Base-by-base conservation (phyloP, 75 land plant species). In the Isoetes taiwanensis region DNA sequence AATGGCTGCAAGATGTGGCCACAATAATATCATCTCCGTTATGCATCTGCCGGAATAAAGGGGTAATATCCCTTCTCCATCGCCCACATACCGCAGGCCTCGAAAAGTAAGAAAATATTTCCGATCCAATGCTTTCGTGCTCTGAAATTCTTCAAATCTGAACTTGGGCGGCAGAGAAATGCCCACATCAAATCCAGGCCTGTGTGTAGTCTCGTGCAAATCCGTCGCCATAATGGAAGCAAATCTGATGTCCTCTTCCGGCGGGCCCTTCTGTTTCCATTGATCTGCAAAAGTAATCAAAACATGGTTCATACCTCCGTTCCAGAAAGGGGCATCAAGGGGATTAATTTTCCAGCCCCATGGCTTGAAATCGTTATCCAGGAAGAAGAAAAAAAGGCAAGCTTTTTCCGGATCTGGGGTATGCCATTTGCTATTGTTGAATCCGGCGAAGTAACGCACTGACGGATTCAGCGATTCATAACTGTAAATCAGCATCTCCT, bases 131-230 rank as follows among this genome's bases (percentile, higher is more conserved):
- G n/a, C n/a, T 31, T 69, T 69, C 30, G 58, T 11, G 2, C 17
- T 16, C 52, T 61, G 54, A 6, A 72, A 42, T 28, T 61, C 64
- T 8, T 25, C 27, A 17, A 67, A 12, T 41, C 52, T 69, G 23
- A 39, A 12, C 8, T 56, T 27, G 2, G 62, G 63, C n/a, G 70
- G 75, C 3, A 72, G 65, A 2, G 75, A 54, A 20, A 72, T 66
- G 70, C 70, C 56, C 30, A 72, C 67, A 56, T 72, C 75, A 27
- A 72, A 72, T n/a, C 71, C 75, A 14, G 75, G 48, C 10, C 75
- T 31, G 56, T 65, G 67, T 1, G 40, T 72, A 12, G 70, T 72
- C 57, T 72, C 61, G 34, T 72, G 70, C 9, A 56, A 55, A 50
- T 66, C 75, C 1, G 64, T 27, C 1, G 52, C 60, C 55, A 72